Evolutionary conservation across 352 stramenopile genomes (phyloP).

Genomic region (Phytophthora boehmeriae): DNA sequence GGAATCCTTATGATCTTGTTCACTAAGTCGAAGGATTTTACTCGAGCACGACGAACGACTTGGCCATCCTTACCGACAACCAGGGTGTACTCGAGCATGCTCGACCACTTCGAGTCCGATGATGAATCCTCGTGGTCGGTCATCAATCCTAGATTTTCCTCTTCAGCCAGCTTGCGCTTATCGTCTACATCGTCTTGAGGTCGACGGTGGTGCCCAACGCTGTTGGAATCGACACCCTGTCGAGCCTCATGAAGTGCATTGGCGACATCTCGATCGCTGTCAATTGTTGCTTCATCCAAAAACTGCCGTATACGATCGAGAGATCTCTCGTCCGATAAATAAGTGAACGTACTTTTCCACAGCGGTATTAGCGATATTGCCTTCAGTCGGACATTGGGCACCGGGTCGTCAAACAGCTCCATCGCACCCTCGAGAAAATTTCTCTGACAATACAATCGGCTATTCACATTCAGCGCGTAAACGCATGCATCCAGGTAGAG

Average conservation of each 20-base stretch:
- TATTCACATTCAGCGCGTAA: conserved; percentile 69
- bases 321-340: conserved; percentile 71
- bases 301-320: conserved; percentile 74
- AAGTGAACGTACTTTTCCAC: conserved; percentile 65
- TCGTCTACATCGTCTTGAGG: conserved; percentile 68
- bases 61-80: conserved; percentile 85
- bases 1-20: conserved; percentile 67
- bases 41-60: conserved; percentile 76
- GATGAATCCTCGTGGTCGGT: conserved; percentile 83
- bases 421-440: conserved; percentile 82
- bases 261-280: conserved; percentile 74
- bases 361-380: conserved; percentile 62
- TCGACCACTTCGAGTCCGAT: conserved; percentile 83
- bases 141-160: conserved; percentile 62
- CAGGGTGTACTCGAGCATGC: conserved; percentile 87
- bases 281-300: conserved; percentile 60
- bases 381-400: conserved; percentile 83
- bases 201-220: conserved; percentile 38
- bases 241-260: conserved; percentile 52
- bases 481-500: conserved; percentile 76
- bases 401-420: conserved; percentile 72
- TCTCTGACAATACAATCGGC: conserved; percentile 70
- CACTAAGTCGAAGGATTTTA: conserved; percentile 83
- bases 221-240: conserved; percentile 49
- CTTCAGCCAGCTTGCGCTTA: conserved; percentile 59